Conservation (phyloP, 345 rosid genomes). For the Dipteronia dyeriana region DNA sequence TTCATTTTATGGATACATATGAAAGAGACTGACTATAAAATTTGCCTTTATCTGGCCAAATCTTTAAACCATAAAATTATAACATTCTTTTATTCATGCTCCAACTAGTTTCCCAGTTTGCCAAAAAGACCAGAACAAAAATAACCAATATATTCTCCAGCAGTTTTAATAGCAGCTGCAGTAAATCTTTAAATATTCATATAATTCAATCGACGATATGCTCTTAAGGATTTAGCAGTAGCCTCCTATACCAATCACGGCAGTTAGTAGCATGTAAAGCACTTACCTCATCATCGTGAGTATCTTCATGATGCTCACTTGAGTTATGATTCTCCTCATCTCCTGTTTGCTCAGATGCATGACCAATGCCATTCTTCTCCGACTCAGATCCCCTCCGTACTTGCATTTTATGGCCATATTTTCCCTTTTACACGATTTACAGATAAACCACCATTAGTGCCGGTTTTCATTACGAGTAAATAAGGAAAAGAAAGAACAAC, state of each 20-base stretch:
- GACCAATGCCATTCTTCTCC: constrained; percentile 49
- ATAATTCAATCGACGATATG: neutral
- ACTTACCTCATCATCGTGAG: constrained; percentile 63
- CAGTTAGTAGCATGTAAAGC: constrained; percentile 1
- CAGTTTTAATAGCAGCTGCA: neutral
- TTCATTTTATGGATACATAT: no score
- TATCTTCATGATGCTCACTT: constrained; percentile 56
- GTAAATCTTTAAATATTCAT: neutral
- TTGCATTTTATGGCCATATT: constrained; percentile 61
- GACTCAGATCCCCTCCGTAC: constrained; percentile 56
- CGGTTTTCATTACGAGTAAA: neutral
- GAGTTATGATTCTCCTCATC: constrained; percentile 50
- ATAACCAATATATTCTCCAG: neutral
- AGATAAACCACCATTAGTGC: constrained; percentile 15
- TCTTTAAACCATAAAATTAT: neutral
- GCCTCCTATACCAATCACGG: neutral
- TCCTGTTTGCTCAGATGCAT: constrained; percentile 42
- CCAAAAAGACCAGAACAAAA: neutral
- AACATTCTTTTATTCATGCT: neutral
- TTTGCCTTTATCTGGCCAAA: neutral
- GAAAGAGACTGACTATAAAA: neutral
- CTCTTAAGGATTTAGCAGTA: neutral
- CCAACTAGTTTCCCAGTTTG: no score
- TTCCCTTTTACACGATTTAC: constrained; percentile 44
- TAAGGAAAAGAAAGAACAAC: constrained; percentile 17